phyloP scores from a whole-genome alignment of 176 grass and related monocot species.

The Musa schizocarpa region DNA sequence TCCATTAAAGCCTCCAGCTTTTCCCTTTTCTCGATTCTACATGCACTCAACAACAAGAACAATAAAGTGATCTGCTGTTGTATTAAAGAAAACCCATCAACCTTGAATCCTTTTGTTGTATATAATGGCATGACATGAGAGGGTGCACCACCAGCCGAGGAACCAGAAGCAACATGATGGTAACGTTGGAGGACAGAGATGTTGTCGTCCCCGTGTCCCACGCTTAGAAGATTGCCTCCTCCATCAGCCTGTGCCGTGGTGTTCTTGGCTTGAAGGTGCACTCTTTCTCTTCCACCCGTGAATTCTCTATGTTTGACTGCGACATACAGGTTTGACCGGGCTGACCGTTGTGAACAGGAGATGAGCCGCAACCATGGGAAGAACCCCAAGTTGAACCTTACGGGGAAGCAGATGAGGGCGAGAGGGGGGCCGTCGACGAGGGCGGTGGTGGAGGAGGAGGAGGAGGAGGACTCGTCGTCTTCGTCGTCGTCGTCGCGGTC shows the following conservation, averaged over 20 bases:
- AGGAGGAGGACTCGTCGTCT: background rate
- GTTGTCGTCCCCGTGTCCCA: background rate
- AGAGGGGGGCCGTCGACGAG: conserved; percentile 10
- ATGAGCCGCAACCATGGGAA: conserved; percentile 15
- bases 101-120: conserved; percentile 13
- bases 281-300: background rate
- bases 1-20: conserved; percentile 14
- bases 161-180: background rate
- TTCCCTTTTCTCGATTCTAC: conserved; percentile 1
- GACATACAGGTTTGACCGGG: too few relatives aligned
- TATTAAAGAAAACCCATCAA: background rate
- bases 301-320: background rate
- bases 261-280: too few relatives aligned
- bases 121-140: background rate
- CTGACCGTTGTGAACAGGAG: background rate
- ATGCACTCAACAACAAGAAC: background rate
- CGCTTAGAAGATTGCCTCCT: background rate
- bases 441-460: background rate
- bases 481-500: conserved; percentile 15
- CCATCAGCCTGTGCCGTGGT: background rate
- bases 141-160: background rate
- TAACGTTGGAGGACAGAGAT: too few relatives aligned
- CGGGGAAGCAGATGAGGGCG: background rate
- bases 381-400: conserved; percentile 5
- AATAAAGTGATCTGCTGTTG: conserved; percentile 7